Conservation (phyloP, 164 flowering plant species). For the Aristolochia contorta region DNA sequence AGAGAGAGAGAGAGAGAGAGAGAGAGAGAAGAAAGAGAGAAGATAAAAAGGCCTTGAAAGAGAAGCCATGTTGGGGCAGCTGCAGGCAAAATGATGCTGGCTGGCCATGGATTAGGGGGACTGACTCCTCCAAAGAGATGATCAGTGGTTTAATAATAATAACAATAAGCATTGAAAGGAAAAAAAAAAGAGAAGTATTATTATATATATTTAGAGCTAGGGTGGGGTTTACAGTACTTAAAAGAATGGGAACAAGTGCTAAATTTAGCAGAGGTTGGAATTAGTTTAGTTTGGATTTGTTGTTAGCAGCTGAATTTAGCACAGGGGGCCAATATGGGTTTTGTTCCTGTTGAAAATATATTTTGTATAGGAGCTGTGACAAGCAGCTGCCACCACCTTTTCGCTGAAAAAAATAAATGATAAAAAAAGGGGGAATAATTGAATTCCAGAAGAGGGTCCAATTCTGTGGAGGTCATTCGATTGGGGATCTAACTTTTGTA, state of each 20-base stretch:
- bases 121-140: conserved; percentile 13
- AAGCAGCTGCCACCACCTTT: conserved; percentile 19
- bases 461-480: conserved; percentile 33
- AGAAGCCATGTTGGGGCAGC: conserved; percentile 28
- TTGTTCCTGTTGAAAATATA: conserved; percentile 28
- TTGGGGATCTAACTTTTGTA: conserved; percentile 32
- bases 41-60: conserved; percentile 12
- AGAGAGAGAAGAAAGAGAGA: conserved; percentile 3
- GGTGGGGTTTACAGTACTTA: conserved; percentile 8
- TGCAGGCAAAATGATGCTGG: conserved; percentile 38
- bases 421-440: conserved; percentile 23
- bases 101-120: conserved; percentile 25
- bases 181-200: conserved; percentile 8
- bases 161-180: background rate
- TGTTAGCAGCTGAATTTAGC: conserved; percentile 30
- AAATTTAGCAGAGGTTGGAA: conserved; percentile 18
- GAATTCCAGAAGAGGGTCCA: conserved; percentile 19
- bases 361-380: conserved; percentile 20
- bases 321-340: conserved; percentile 7
- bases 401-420: conserved; percentile 5
- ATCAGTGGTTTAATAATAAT: conserved; percentile 14
- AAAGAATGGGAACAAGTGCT: conserved; percentile 43
- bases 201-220: conserved; percentile 10
- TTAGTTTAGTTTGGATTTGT: conserved; percentile 11
- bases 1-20: no score